Base-by-base conservation (phyloP, 306 rosid genomes). In the Clitoria ternatea region DNA sequence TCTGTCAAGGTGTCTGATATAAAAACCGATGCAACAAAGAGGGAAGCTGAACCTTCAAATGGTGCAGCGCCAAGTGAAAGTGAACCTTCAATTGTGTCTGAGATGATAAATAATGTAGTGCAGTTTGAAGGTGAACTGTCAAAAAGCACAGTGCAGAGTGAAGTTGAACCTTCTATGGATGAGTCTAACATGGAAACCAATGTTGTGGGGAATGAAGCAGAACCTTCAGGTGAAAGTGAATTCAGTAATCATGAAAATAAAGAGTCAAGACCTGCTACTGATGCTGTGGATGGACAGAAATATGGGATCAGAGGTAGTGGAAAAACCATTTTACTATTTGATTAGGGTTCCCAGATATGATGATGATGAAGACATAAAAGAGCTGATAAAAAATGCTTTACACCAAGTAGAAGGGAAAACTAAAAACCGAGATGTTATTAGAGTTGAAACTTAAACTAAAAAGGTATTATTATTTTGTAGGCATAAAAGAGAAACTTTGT, bases 311-410 rank as follows among this genome's bases (percentile, higher is more conserved):
- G 96, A 90, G 82, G 82, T 73, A 22, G 91, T 65, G 56, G 80
- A 72, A 53, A 84, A 33, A 69, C 89, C 85, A 2, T 87, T 90
- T 69, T 80, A 82, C 80, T 90, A 43, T 66, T 82, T 87, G 75
- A 71, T 87, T 63, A 85, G 80, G 81, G 36, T 76, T 33, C 96
- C 94, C 3, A 77, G 91, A 86, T 80, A 54, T 36, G 94, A 87
- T 57, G 90, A 90, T 61, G 87, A 85, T 0, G 88, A 75, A 27
- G 81, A 77, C 27, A 36, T 85, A 8, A 87, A 73, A 85, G 91
- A 87, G 69, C 73, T 77, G 78, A 86, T 87, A 44, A 68, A 80
- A 52, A 50, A 19, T 55, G 91, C 88, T 59, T 66, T 75, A 62
- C 52, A 40, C 12, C 80, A 49, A 35, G 89, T 90, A 69, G 89